Evolutionary conservation across 768 basidiomycete genomes (phyloP).

Genomic region (Russula brevipes): DNA sequence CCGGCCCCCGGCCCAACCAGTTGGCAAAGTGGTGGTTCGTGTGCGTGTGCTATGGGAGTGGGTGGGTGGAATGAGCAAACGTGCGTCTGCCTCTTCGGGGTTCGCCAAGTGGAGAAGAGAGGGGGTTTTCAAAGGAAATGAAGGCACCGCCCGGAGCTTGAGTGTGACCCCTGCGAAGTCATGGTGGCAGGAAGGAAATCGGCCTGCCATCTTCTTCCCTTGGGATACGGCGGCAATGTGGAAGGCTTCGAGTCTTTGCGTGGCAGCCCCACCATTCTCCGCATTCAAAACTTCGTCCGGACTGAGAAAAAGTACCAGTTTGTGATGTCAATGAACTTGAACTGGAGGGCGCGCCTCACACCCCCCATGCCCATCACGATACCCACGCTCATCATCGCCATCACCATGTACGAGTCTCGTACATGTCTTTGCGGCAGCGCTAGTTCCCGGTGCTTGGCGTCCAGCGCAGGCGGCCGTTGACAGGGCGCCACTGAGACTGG

Average conservation of each 20-base stretch:
- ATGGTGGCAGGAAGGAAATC: background rate
- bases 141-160: constrained; percentile 7
- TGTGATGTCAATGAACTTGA: background rate
- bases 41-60: background rate
- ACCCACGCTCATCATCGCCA: constrained; percentile 1
- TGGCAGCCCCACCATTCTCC: background rate
- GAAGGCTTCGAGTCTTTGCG: background rate
- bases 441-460: constrained; percentile 12
- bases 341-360: background rate
- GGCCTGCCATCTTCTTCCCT: background rate
- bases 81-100: background rate
- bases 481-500: background rate
- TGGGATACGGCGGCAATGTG: background rate
- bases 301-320: background rate
- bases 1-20: too few relatives aligned
- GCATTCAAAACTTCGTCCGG: background rate
- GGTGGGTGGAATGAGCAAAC: background rate
- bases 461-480: background rate
- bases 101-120: background rate
- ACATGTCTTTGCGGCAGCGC: background rate
- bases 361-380: background rate
- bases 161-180: background rate
- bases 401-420: background rate
- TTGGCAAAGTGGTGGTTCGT: too few relatives aligned
- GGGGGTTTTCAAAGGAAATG: background rate